Evolutionary conservation across 768 basidiomycete genomes (phyloP).

Genomic region (Floccularia luteovirens): DNA sequence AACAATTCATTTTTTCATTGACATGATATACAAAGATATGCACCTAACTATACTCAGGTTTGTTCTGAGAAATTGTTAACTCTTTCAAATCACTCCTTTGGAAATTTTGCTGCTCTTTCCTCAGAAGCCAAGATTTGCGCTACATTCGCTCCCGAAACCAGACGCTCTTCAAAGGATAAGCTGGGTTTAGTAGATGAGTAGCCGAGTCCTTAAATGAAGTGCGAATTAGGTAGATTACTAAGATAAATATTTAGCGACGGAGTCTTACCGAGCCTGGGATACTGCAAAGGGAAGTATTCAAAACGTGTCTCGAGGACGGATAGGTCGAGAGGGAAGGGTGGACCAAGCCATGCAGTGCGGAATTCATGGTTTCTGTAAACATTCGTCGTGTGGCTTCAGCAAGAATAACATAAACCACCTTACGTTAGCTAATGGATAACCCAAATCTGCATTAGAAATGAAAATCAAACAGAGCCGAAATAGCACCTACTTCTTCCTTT

Average conservation of each 20-base stretch:
- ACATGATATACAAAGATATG: no score
- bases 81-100: no score
- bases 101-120: constrained; percentile 64
- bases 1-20: no score
- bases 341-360: constrained; percentile 71
- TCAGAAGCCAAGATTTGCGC: constrained; percentile 53
- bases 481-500: constrained; percentile 48
- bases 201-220: constrained; percentile 44
- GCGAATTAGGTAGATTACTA: not conserved
- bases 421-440: no score
- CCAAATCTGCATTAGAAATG: not conserved
- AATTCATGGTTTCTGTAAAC: constrained; percentile 60
- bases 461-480: not conserved
- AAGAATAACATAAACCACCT: no score
- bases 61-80: no score
- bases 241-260: no score
- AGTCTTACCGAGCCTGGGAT: constrained; percentile 46
- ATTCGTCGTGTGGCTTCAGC: no score
- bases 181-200: constrained; percentile 52
- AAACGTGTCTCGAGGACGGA: constrained; percentile 40
- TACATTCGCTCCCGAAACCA: constrained; percentile 50
- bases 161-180: constrained; percentile 53
- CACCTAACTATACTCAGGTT: no score
- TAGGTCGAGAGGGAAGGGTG: constrained; percentile 61
- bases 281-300: constrained; percentile 58